Percentiles rank a stretch among this genome's conserved stretches.
These are phyloP conservation scores for Mycena amicta DNA, from an alignment of 768 basidiomycete genomes.

Conservation along the genomic window DNA sequence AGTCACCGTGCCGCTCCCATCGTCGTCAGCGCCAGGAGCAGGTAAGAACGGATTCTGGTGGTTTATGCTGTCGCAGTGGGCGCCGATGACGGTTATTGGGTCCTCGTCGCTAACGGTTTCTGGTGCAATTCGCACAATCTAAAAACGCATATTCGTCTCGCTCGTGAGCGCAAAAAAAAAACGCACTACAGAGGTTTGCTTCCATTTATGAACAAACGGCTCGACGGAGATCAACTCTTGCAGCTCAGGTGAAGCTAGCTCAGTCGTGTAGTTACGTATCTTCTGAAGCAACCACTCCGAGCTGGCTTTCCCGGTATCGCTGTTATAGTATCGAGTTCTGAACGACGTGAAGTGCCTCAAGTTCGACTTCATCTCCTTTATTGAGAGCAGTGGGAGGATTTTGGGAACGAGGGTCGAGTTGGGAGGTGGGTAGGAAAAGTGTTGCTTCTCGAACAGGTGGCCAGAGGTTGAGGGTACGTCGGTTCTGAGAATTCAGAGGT, in stretches of 20 bases:
- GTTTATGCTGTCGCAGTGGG: slow-evolving; percentile 32
- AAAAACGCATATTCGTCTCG: neutral
- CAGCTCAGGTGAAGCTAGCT: slow-evolving; percentile 11
- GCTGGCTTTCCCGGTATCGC: slow-evolving; percentile 24
- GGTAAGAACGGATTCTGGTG: slow-evolving; percentile 25
- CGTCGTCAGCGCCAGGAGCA: slow-evolving; percentile 35
- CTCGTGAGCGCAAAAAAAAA: neutral
- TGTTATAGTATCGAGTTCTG: slow-evolving; percentile 26
- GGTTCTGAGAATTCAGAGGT: slow-evolving; percentile 4
- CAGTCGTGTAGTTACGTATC: slow-evolving; percentile 12
- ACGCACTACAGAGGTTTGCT: slow-evolving; percentile 23
- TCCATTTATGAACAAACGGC: slow-evolving; percentile 14
- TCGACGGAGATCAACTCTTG: slow-evolving; percentile 14
- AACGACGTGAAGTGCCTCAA: slow-evolving; percentile 35
- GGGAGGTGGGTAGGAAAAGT: slow-evolving; percentile 15
- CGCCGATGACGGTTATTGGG: slow-evolving; percentile 28
- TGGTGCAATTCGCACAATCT: slow-evolving; percentile 32
- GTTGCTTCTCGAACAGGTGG: neutral
- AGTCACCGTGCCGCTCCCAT: slow-evolving; percentile 48
- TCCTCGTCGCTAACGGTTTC: slow-evolving; percentile 13
- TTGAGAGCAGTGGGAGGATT: slow-evolving; percentile 7
- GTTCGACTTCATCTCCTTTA: slow-evolving; percentile 29
- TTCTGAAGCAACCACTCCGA: slow-evolving; percentile 25
- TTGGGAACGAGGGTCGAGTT: slow-evolving; percentile 9
- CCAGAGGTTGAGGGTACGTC: slow-evolving; percentile 1